phyloP scores from a whole-genome alignment of 2,329 filamentous ascomycete species.

The Aspergillus sp. region DNA sequence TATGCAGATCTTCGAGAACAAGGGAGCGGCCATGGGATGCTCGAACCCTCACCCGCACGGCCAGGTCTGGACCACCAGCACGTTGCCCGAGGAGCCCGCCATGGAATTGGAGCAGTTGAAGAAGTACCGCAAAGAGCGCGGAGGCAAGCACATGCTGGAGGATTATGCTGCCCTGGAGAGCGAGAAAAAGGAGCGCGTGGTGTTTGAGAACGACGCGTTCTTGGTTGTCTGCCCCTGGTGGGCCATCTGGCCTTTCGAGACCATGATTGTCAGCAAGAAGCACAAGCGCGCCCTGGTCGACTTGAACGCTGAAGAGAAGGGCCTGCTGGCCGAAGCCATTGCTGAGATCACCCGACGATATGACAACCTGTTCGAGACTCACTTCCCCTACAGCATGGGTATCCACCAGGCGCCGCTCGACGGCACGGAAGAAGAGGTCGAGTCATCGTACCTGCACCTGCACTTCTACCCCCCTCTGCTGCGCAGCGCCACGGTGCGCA shows the following conservation, averaged over 20 bases:
- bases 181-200: slow-evolving; percentile 77
- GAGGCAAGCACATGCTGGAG: slow-evolving; percentile 71
- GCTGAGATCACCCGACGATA: slow-evolving; percentile 88
- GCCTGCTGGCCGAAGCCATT: slow-evolving; percentile 76
- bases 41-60: slow-evolving; percentile 98
- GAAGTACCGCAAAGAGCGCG: slow-evolving; percentile 73
- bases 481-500: slow-evolving; percentile 87
- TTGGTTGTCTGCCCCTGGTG: slow-evolving; percentile 94
- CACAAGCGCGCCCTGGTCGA: slow-evolving; percentile 86
- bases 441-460: slow-evolving; percentile 88
- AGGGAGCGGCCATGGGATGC: slow-evolving; percentile 96
- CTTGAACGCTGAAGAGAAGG: slow-evolving; percentile 68
- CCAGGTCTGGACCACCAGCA: slow-evolving; percentile 93
- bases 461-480: slow-evolving; percentile 96
- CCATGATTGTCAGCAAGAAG: slow-evolving; percentile 80
- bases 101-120: slow-evolving; percentile 76
- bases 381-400: slow-evolving; percentile 95
- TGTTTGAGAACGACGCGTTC: slow-evolving; percentile 84
- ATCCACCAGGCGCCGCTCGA: slow-evolving; percentile 92
- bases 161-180: slow-evolving; percentile 86
- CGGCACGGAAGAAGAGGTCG: slow-evolving; percentile 77
- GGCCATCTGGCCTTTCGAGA: slow-evolving; percentile 96
- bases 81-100: slow-evolving; percentile 82
- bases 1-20: slow-evolving; percentile 99
- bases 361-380: slow-evolving; percentile 95